Conservation (phyloP, 106 monocot species). For the Allium cepa region DNA sequence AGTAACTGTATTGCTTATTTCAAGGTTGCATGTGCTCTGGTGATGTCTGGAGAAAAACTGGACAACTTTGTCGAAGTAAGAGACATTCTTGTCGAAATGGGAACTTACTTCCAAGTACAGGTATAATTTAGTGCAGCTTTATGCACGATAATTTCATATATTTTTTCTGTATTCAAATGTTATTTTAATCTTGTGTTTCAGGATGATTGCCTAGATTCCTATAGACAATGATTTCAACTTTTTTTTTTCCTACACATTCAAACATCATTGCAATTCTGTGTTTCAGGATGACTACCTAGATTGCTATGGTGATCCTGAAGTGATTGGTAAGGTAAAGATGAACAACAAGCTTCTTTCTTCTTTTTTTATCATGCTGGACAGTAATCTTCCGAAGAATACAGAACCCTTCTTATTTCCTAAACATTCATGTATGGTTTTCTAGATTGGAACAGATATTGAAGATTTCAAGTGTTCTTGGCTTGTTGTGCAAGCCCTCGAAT, state of each 20-base stretch:
- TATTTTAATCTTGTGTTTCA: too few species aligned
- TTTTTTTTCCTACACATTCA: too few species aligned
- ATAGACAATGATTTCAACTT: too few species aligned
- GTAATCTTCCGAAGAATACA: background rate
- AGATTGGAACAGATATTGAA: constrained; percentile 99
- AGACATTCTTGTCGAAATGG: constrained; percentile 94
- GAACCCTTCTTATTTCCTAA: background rate
- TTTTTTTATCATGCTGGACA: background rate
- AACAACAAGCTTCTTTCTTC: too few species aligned
- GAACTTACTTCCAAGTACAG: constrained; percentile 98
- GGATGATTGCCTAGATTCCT: too few species aligned
- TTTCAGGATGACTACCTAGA: constrained; percentile 90
- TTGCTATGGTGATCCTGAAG: constrained; percentile 93
- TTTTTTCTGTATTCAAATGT: too few species aligned
- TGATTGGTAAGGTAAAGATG: constrained; percentile 76
- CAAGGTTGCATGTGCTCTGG: constrained; percentile 94
- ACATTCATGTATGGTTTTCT: background rate
- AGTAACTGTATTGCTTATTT: background rate
- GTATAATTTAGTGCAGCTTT: constrained; percentile 14
- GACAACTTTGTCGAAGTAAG: constrained; percentile 58
- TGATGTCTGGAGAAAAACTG: constrained; percentile 81
- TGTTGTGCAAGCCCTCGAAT: constrained; percentile 84
- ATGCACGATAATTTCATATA: too few species aligned
- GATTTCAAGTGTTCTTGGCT: constrained; percentile 97
- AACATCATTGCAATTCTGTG: background rate